Evolutionary conservation across 805 yeast species (phyloP).

Genomic region (Cyberlindnera petersonii): DNA sequence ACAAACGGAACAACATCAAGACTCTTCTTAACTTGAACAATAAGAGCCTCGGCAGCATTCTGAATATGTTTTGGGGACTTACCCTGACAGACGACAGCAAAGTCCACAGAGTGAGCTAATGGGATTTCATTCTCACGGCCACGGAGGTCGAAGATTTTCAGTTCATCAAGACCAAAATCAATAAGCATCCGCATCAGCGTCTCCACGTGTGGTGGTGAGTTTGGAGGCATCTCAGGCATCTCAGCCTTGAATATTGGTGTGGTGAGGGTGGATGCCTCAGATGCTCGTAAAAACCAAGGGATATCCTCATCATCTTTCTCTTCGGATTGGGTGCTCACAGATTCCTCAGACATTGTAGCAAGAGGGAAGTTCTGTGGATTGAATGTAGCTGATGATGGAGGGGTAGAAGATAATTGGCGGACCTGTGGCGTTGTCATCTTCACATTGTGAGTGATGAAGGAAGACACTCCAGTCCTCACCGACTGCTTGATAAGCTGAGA

Average conservation of each 20-base stretch:
- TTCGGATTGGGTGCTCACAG: not conserved
- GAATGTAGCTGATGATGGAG: not conserved
- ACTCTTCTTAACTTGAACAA: conserved; percentile 53
- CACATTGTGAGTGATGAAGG: not conserved
- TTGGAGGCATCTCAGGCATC: conserved; percentile 56
- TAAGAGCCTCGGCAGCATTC: conserved; percentile 61
- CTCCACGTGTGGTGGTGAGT: conserved; percentile 51
- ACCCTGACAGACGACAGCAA: conserved; percentile 69
- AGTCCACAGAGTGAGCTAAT: conserved; percentile 39
- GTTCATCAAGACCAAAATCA: conserved; percentile 59
- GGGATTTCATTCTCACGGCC: conserved; percentile 33
- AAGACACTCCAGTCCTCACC: not conserved
- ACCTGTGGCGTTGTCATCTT: not conserved
- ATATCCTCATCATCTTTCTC: conserved; percentile 13
- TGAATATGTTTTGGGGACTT: conserved; percentile 71
- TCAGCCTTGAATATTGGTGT: conserved; percentile 31
- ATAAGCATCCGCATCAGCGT: conserved; percentile 45
- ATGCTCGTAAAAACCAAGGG: conserved; percentile 63
- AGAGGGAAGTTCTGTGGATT: conserved; percentile 3
- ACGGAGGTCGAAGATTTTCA: conserved; percentile 62
- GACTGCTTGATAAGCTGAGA: not conserved
- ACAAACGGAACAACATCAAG: conserved; percentile 44
- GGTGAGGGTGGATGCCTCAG: conserved; percentile 34
- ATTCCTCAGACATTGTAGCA: not conserved
- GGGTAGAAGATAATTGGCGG: not conserved